phyloP scores from a whole-genome alignment of 305 asterid genomes.

The Solanum hybrid region DNA sequence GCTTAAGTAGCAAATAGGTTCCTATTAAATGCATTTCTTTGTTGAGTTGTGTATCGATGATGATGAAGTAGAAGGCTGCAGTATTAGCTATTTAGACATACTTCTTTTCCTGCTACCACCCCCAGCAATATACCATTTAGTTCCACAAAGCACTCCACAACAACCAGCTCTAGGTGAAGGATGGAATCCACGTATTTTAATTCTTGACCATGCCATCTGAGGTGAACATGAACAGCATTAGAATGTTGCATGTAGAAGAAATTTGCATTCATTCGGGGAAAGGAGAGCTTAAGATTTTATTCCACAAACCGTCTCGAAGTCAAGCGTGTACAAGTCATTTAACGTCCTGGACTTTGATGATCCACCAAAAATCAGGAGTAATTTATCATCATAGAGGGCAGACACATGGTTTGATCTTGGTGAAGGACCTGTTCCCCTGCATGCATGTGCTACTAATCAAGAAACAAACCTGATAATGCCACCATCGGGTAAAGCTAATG shows the following conservation, averaged over 20 bases:
- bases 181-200: conserved; percentile 79
- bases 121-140: conserved; percentile 95
- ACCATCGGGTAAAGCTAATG: neutral
- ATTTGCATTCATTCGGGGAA: neutral
- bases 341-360: conserved; percentile 76
- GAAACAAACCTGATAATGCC: conserved; percentile 1
- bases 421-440: conserved; percentile 89
- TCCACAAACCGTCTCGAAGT: conserved; percentile 84
- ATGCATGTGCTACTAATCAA: neutral
- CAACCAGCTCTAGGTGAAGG: conserved; percentile 99
- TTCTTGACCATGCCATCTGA: conserved; percentile 97
- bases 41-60: neutral
- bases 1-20: neutral
- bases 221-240: conserved; percentile 13
- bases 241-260: neutral
- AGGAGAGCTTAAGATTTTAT: neutral
- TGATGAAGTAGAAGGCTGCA: neutral
- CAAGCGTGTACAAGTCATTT: conserved; percentile 89
- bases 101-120: conserved; percentile 95
- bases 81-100: conserved; percentile 24
- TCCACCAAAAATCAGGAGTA: conserved; percentile 85
- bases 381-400: conserved; percentile 86
- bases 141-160: conserved; percentile 86
- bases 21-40: neutral
- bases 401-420: conserved; percentile 87